Percentiles rank a stretch among this genome's conserved stretches.
phyloP scores from a whole-genome alignment of 1,284 basidiomycete genomes.

The Ustilago lituana region DNA sequence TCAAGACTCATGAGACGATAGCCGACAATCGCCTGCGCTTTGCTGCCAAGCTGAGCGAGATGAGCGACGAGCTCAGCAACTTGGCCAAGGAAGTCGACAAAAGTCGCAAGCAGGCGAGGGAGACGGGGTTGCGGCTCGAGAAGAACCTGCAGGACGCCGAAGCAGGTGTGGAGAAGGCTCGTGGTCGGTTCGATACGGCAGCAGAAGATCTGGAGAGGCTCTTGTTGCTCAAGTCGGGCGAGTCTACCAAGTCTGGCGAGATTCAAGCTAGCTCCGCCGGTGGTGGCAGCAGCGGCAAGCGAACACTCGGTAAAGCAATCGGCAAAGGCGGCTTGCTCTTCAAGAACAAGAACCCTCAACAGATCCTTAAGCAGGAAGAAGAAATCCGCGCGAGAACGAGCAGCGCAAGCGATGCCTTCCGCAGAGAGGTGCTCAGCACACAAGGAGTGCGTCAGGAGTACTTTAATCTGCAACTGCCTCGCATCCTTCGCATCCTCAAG shows the following conservation, averaged over 20 bases:
- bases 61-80: constrained; percentile 89
- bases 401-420: constrained; percentile 83
- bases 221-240: constrained; percentile 93
- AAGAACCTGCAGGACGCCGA: constrained; percentile 90
- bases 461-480: constrained; percentile 94
- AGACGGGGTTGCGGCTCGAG: constrained; percentile 80
- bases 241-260: constrained; percentile 68
- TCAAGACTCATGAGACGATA: constrained; percentile 87
- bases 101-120: constrained; percentile 76
- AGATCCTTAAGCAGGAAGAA: constrained; percentile 93
- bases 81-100: constrained; percentile 92
- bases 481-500: constrained; percentile 90
- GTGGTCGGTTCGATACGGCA: constrained; percentile 83
- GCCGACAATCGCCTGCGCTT: constrained; percentile 89
- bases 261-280: constrained; percentile 68
- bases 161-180: constrained; percentile 84
- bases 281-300: constrained; percentile 68
- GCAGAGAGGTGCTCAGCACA: constrained; percentile 88
- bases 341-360: constrained; percentile 87
- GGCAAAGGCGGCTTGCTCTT: constrained; percentile 88
- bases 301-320: constrained; percentile 75
- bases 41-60: constrained; percentile 85
- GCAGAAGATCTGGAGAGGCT: constrained; percentile 94
- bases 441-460: constrained; percentile 90
- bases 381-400: constrained; percentile 88